Conservation (phyloP, 352 stramenopile genomes). For the Phytophthora europaea region DNA sequence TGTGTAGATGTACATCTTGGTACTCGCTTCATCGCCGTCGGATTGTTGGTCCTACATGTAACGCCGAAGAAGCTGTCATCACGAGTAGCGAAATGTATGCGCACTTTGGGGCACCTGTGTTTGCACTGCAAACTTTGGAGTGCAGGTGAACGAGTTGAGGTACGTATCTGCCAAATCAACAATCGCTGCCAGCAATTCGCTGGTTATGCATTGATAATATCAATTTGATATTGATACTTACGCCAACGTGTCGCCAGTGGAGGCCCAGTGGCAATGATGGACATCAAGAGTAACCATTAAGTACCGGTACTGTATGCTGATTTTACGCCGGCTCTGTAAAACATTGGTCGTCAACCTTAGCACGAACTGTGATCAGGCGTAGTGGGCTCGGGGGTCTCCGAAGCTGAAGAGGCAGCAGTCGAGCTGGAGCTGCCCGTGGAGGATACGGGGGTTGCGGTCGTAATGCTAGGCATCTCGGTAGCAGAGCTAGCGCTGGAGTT, state of each 20-base stretch:
- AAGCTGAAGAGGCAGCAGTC: conserved; percentile 16
- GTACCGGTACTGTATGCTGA: no score
- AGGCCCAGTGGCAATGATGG: no score
- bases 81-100: no score
- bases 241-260: background rate
- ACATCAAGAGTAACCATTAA: no score
- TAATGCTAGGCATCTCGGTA: conserved; percentile 18
- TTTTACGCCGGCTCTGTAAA: background rate
- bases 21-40: no score
- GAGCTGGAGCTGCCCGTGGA: conserved; percentile 15
- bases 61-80: no score
- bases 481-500: conserved; percentile 13
- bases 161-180: background rate
- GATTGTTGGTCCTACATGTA: no score
- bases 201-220: no score
- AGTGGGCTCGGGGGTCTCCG: conserved; percentile 28
- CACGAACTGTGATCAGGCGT: conserved; percentile 32
- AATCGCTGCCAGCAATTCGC: background rate
- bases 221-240: background rate
- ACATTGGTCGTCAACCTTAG: conserved; percentile 8
- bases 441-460: conserved; percentile 9
- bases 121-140: no score
- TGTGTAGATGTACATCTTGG: no score
- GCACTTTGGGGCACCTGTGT: no score
- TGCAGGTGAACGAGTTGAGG: background rate